Evolutionary conservation across 805 yeast species (phyloP).

Genomic region (Saccharomyces paradoxus): DNA sequence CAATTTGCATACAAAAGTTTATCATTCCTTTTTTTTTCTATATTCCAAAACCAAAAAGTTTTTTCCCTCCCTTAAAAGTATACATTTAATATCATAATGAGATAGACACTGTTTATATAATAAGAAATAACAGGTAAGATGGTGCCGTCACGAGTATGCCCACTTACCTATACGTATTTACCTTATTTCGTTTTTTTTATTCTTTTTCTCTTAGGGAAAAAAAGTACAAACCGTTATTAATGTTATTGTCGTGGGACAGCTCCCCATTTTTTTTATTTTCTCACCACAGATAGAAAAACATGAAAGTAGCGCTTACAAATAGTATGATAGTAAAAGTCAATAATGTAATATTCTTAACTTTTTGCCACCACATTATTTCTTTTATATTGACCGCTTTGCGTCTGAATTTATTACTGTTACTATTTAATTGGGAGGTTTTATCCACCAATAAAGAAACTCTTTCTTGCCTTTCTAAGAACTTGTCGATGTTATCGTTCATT

Average conservation of each 20-base stretch:
- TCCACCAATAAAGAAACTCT: constrained; percentile 62
- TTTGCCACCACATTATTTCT: constrained; percentile 64
- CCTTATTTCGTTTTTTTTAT: background rate
- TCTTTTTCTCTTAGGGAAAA: background rate
- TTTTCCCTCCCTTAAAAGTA: background rate
- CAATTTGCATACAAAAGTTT: background rate
- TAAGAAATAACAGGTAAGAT: background rate
- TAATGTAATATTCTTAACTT: constrained; percentile 31
- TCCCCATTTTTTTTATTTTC: background rate
- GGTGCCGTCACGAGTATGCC: background rate
- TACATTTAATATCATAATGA: background rate
- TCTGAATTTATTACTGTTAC: constrained; percentile 60
- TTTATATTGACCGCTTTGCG: constrained; percentile 56
- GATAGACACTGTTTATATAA: background rate
- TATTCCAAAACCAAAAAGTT: background rate
- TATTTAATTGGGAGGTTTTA: constrained; percentile 67
- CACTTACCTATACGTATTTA: background rate
- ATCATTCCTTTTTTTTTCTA: background rate
- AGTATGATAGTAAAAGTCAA: constrained; percentile 18
- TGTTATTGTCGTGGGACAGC: background rate
- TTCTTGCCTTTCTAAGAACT: constrained; percentile 69
- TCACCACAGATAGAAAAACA: constrained; percentile 13
- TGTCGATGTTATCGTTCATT: constrained; percentile 33
- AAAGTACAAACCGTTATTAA: background rate
- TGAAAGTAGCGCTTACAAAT: constrained; percentile 17